Evolutionary conservation across 2,329 filamentous ascomycete species (phyloP).

Genomic region (Penicillium sp.): DNA sequence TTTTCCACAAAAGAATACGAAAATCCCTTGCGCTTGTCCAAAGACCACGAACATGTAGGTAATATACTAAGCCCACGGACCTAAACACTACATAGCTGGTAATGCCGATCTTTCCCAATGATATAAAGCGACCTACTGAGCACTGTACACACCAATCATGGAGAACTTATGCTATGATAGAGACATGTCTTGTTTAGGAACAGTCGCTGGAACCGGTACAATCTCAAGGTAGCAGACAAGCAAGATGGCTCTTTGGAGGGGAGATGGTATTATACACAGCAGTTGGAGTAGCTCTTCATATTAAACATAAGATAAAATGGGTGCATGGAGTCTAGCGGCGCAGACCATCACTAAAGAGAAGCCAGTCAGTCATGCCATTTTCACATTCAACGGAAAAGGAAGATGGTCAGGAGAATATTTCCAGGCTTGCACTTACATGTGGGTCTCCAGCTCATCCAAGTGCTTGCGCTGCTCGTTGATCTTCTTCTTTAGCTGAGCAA

Average conservation of each 20-base stretch:
- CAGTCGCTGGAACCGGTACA: slow-evolving; percentile 4
- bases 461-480: too few relatives aligned
- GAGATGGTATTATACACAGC: slow-evolving; percentile 13
- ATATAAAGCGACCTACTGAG: not conserved
- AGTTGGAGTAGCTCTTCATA: slow-evolving; percentile 1
- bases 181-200: slow-evolving; percentile 7
- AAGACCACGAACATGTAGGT: not conserved
- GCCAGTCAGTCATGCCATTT: slow-evolving; percentile 9
- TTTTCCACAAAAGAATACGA: not conserved
- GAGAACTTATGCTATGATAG: slow-evolving; percentile 7
- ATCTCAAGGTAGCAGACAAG: not conserved
- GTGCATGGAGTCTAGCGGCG: slow-evolving; percentile 49
- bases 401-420: not conserved
- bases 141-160: not conserved
- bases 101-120: not conserved
- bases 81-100: not conserved
- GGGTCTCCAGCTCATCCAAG: too few relatives aligned
- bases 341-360: slow-evolving; percentile 58
- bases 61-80: not conserved
- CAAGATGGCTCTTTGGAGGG: slow-evolving; percentile 1
- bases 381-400: too few relatives aligned
- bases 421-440: not conserved
- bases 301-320: not conserved
- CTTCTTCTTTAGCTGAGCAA: too few relatives aligned
- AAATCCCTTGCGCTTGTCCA: not conserved